phyloP scores from a whole-genome alignment of 2,329 filamentous ascomycete species.

The Colletotrichum horii region DNA sequence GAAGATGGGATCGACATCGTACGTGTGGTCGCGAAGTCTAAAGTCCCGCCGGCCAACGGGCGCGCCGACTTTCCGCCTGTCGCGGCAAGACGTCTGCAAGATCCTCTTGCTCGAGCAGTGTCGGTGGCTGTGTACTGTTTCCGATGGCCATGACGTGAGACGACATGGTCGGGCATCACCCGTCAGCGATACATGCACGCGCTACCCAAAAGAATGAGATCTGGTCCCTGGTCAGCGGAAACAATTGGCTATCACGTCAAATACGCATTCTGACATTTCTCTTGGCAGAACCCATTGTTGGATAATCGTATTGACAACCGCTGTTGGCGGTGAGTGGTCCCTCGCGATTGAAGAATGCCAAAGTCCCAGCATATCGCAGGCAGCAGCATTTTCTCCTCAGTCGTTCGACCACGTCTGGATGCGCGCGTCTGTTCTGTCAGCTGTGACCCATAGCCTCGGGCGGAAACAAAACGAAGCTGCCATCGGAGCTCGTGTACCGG shows the following conservation, averaged over 20 bases:
- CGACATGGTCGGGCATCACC: background rate
- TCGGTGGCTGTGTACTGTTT: conserved; percentile 19
- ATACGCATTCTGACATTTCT: background rate
- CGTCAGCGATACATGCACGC: background rate
- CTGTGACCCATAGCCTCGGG: background rate
- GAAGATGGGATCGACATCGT: conserved; percentile 12
- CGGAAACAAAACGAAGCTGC: background rate
- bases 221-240: background rate
- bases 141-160: conserved; percentile 1
- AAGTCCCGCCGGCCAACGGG: background rate
- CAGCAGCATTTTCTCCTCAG: background rate
- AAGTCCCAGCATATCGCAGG: background rate
- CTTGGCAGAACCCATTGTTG: background rate
- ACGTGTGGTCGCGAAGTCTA: background rate
- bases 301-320: background rate
- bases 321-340: background rate
- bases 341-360: background rate
- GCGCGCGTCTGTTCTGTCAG: background rate
- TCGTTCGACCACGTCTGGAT: background rate
- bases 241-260: background rate
- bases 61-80: background rate
- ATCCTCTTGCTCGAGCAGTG: conserved; percentile 8
- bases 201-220: background rate
- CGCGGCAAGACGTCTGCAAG: background rate
- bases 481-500: background rate